A percentile compares a stretch with the other conserved stretches of the same genome.
Conservation (phyloP, 371 early-diverging fungal genomes). For the Smittium culicis region DNA sequence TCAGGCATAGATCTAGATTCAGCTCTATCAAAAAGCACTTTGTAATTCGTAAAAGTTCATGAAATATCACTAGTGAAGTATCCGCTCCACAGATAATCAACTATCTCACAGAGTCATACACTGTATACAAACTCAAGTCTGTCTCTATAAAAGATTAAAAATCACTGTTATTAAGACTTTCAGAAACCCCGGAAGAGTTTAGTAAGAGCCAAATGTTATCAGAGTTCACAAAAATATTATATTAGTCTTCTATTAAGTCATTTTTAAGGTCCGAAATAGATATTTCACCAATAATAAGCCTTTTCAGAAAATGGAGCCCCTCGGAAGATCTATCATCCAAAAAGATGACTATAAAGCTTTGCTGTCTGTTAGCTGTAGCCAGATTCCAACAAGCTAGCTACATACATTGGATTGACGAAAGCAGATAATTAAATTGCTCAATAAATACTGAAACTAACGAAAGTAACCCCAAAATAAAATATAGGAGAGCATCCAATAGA, state of each 20-base stretch:
- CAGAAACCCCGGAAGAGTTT: background rate
- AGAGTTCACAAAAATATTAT: background rate
- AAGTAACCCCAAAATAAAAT: too few relatives aligned
- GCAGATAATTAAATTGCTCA: too few relatives aligned
- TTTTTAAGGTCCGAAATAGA: background rate
- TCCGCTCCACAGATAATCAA: background rate
- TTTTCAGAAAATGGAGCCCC: background rate
- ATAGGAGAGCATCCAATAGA: too few relatives aligned
- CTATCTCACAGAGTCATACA: background rate
- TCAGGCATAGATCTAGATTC: background rate
- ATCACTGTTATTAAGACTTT: background rate
- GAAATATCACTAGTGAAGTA: background rate
- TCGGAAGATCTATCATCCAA: background rate
- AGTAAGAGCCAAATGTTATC: background rate
- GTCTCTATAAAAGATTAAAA: background rate
- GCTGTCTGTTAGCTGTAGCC: background rate
- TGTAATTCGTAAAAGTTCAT: background rate
- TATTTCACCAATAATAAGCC: background rate
- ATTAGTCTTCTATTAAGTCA: background rate
- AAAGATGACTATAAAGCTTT: background rate
- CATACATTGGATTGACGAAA: background rate
- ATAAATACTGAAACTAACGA: too few relatives aligned
- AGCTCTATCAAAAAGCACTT: background rate
- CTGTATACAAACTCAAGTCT: background rate
- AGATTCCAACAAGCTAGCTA: background rate